Evolutionary conservation across 2,329 filamentous ascomycete species (phyloP).

Genomic region (Fusarium sp.): DNA sequence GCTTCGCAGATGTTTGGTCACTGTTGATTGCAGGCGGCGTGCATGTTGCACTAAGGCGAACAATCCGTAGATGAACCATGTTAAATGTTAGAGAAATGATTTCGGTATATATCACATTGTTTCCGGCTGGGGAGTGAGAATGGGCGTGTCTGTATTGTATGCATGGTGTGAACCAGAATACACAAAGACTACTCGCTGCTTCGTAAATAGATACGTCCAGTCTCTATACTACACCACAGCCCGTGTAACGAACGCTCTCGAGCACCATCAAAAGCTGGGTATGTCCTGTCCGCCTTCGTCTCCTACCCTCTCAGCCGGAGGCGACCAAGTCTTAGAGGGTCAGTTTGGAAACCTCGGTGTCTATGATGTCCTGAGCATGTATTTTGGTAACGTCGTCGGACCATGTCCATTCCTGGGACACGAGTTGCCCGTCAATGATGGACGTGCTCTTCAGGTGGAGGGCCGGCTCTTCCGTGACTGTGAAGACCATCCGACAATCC

Average conservation of each 20-base stretch:
- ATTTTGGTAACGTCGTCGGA: slow-evolving; percentile 25
- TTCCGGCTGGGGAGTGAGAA: neutral
- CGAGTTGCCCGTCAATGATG: slow-evolving; percentile 17
- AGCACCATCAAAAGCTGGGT: neutral
- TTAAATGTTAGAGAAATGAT: neutral
- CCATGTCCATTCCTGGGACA: slow-evolving; percentile 46
- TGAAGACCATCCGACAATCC: slow-evolving; percentile 46
- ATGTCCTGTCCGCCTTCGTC: neutral
- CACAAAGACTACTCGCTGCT: neutral
- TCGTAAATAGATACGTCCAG: neutral
- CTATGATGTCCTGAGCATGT: slow-evolving; percentile 35
- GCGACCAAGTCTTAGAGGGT: neutral
- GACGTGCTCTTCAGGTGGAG: slow-evolving; percentile 39
- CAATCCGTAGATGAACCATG: neutral
- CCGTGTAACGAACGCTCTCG: neutral
- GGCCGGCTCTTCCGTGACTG: slow-evolving; percentile 34
- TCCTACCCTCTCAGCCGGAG: neutral
- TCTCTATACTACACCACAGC: neutral
- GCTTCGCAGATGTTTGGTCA: neutral
- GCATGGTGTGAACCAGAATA: neutral
- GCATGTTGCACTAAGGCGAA: neutral
- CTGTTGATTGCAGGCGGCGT: neutral
- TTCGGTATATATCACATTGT: neutral
- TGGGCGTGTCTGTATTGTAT: neutral
- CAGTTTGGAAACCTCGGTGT: slow-evolving; percentile 19